Conservation (phyloP, 192 early-diverging fungal genomes). For the Phlyctochytrium arcticum region DNA sequence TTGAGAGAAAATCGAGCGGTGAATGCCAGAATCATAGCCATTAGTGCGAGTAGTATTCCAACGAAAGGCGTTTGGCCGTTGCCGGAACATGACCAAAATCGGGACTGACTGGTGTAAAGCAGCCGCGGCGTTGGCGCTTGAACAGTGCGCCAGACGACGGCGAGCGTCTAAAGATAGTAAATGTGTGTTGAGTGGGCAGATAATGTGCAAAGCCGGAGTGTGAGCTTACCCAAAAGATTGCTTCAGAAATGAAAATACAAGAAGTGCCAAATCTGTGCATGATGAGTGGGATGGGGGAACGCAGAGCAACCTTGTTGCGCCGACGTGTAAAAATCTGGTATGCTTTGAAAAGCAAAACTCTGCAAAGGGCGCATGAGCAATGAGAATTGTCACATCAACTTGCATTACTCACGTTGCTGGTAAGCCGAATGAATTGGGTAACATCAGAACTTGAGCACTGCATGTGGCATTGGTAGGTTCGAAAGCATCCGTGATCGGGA, state of each 20-base stretch:
- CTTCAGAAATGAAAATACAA: neutral
- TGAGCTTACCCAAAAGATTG: neutral
- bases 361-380: too few species aligned
- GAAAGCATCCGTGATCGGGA: conserved; percentile 13
- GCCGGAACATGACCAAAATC: conserved; percentile 13
- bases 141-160: neutral
- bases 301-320: conserved; percentile 9
- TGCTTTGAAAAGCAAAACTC: too few species aligned
- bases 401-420: too few species aligned
- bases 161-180: neutral
- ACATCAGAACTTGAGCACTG: conserved; percentile 17
- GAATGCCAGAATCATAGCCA: neutral
- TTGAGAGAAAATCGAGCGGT: too few species aligned
- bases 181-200: neutral
- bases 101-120: neutral
- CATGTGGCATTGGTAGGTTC: conserved; percentile 15
- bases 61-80: neutral
- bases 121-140: conserved; percentile 11
- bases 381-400: too few species aligned
- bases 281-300: neutral
- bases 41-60: neutral
- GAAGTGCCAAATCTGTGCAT: neutral
- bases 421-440: too few species aligned
- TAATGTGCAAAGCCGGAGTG: neutral
- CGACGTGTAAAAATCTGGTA: conserved; percentile 11